phyloP scores from a whole-genome alignment of 345 rosid species.

The Turnera subulata region DNA sequence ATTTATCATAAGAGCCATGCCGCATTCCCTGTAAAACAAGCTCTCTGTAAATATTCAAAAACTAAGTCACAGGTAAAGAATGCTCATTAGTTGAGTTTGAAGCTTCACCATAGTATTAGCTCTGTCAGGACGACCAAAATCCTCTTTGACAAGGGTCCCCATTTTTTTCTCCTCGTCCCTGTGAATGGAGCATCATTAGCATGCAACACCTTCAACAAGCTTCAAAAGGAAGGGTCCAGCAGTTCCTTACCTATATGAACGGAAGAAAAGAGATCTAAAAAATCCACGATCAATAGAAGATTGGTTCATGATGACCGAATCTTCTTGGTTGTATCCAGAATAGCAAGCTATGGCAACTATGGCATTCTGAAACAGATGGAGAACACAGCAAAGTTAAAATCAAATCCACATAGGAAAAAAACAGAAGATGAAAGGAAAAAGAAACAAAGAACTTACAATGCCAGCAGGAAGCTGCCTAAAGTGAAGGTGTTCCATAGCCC shows the following conservation, averaged over 20 bases:
- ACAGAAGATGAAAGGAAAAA: neutral
- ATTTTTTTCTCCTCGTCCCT: constrained; percentile 99
- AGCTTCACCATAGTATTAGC: constrained; percentile 69
- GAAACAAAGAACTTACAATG: constrained; percentile 50
- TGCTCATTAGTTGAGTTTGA: neutral
- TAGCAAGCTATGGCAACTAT: constrained; percentile 96
- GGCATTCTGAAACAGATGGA: constrained; percentile 61
- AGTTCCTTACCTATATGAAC: constrained; percentile 70
- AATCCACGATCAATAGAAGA: constrained; percentile 97
- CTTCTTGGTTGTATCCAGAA: constrained; percentile 99
- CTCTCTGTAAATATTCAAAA: constrained; percentile 13
- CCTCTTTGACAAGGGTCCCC: constrained; percentile 98
- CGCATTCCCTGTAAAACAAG: constrained; percentile 76
- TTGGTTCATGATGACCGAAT: constrained; percentile 98
- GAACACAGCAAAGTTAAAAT: constrained; percentile 5
- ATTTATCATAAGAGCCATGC: constrained; percentile 94
- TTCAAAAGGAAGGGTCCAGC: neutral
- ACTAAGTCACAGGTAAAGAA: constrained; percentile 1
- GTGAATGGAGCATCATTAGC: constrained; percentile 12
- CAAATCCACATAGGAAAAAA: neutral
- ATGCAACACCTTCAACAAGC: neutral
- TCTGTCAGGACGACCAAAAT: constrained; percentile 94
- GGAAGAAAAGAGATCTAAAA: constrained; percentile 90
- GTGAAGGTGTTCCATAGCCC: constrained; percentile 99
- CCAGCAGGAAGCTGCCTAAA: constrained; percentile 99